phyloP scores from a whole-genome alignment of 257 asterid species.

The Solanum medicagineum region DNA sequence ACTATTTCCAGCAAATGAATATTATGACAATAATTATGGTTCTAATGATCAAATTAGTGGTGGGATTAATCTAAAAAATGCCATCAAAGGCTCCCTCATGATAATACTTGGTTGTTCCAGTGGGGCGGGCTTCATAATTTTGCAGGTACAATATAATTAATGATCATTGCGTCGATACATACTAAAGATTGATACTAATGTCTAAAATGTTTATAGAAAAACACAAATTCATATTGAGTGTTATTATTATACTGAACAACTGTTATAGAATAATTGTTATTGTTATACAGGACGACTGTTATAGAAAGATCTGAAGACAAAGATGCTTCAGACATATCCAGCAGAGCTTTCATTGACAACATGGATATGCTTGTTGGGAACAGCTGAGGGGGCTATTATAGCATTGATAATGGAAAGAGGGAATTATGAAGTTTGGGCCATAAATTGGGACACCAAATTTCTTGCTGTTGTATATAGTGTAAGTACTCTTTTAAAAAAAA shows the following conservation, averaged over 20 bases:
- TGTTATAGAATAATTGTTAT: neutral
- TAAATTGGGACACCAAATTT: conserved; percentile 54
- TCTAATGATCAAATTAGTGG: conserved; percentile 7
- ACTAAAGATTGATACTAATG: too few species aligned
- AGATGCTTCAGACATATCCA: conserved; percentile 37
- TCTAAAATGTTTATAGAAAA: too few species aligned
- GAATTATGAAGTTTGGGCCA: conserved; percentile 61
- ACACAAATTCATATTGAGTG: too few species aligned
- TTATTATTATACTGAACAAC: too few species aligned
- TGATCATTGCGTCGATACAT: too few species aligned
- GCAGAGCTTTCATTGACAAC: conserved; percentile 78
- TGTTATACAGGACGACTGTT: neutral
- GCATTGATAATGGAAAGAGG: conserved; percentile 68
- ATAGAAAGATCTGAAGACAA: neutral
- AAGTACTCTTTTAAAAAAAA: conserved; percentile 9
- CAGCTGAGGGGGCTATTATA: conserved; percentile 46
- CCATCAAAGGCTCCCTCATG: conserved; percentile 72
- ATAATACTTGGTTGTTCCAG: conserved; percentile 71
- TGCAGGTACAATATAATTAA: conserved; percentile 36
- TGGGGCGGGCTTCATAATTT: conserved; percentile 77
- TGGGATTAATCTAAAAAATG: conserved; percentile 28
- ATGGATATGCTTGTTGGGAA: conserved; percentile 79
- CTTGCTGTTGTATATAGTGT: conserved; percentile 83
- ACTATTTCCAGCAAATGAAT: conserved; percentile 57
- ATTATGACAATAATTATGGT: neutral